A percentile compares a stretch with the other conserved stretches of the same genome.
These are phyloP conservation scores for Aspergillus fructus DNA, from an alignment of 2,329 filamentous ascomycete genomes.

Conservation along the genomic window DNA sequence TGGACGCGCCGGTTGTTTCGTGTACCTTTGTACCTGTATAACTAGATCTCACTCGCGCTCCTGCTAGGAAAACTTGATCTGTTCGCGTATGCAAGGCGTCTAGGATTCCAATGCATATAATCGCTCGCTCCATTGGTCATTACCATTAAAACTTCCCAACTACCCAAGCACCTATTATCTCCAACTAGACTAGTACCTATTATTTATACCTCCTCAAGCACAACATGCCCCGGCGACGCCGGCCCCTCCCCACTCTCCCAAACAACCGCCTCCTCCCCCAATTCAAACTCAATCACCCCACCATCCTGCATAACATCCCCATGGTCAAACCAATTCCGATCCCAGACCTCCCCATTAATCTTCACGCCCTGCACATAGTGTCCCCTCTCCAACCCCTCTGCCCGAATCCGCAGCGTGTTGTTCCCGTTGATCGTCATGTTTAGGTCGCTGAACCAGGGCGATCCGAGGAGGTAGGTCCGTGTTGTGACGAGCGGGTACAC, in stretches of 20 bases:
- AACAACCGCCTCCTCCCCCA: constrained; percentile 35
- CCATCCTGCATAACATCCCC: constrained; percentile 45
- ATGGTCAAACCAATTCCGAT: constrained; percentile 57
- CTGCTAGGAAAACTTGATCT: neutral
- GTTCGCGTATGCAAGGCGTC: constrained; percentile 2
- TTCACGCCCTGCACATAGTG: constrained; percentile 55
- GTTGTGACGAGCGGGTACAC: constrained; percentile 51
- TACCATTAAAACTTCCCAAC: neutral
- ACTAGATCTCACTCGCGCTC: neutral
- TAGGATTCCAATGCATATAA: neutral
- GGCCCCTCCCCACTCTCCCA: constrained; percentile 55
- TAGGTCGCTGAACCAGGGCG: constrained; percentile 45
- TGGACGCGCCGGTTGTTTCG: neutral
- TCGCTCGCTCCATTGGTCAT: neutral
- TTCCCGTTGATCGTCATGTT: constrained; percentile 33
- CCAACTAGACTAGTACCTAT: neutral
- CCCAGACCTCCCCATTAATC: constrained; percentile 54
- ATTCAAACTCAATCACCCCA: constrained; percentile 50
- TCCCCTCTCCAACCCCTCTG: constrained; percentile 44
- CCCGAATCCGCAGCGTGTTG: constrained; percentile 47
- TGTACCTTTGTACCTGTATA: neutral
- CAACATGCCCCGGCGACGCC: constrained; percentile 48
- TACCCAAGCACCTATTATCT: too few species aligned
- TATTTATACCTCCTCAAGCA: neutral
- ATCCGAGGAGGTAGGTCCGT: constrained; percentile 47